Evolutionary conservation across 1,139 yeast species (phyloP), one percentile per base, ranked within the genome.

Genomic region (Pichia terricola): DNA sequence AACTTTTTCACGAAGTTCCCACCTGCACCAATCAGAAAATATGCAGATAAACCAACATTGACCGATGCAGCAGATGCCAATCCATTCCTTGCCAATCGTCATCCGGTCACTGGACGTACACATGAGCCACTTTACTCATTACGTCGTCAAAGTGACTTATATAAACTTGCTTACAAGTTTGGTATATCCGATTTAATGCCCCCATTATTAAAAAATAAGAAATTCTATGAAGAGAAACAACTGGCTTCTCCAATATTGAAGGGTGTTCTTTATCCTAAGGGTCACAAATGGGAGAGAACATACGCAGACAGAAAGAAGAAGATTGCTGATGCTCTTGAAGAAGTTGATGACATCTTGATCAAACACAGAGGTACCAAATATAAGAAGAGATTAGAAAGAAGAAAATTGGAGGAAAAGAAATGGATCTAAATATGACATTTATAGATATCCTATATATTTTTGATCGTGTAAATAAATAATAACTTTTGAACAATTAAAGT

Each of bases 21-120:
- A 37, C 97, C 97, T 16, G 68, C 82, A 37, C 91, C 94, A n/a
- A 77, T 77, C 61, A 73, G 72, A 31, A 61, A 72, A 53, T 89
- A 88, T 63, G 68, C 85, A 7, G 64, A 68, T 3, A 74, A 71
- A 51, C 84, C 95, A 43, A 75, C 85, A 5, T 67, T 76, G 32
- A 77, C 84, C 26, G 68, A 68, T 42, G 89, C 87, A 40, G 73
- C 77, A 26, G 72, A 75, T 47, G 83, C 86, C 56, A 91, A 91
- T 63, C 98, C 98, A 43, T 91, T 91, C 62, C 64, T 87, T 46
- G 82, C 95, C 28, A 88, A 87, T 61, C 82, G 76, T 59, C 88
- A 89, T 62, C 88, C 94, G 16, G 77, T 81, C 30, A 85, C 94
- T 25, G 79, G 85, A 25, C 73, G 68, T 54, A 78, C 83, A 69